phyloP scores from a whole-genome alignment of 192 early-diverging fungal genomes.

The Entophlyctis helioformis region DNA sequence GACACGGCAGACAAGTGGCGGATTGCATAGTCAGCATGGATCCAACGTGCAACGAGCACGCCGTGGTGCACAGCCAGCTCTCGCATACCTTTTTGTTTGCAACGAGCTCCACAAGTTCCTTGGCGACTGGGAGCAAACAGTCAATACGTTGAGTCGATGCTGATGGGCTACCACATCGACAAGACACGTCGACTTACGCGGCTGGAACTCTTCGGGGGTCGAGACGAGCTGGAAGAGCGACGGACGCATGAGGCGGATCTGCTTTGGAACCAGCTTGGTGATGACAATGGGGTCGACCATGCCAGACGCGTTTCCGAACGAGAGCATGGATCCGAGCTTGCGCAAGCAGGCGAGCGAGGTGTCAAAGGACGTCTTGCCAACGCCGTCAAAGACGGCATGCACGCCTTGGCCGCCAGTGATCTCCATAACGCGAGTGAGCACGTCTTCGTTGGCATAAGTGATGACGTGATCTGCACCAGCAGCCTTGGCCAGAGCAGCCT shows the following conservation, averaged over 20 bases:
- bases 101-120: slow-evolving; percentile 49
- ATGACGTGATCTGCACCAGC: slow-evolving; percentile 64
- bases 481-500: slow-evolving; percentile 44
- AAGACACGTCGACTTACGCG: slow-evolving; percentile 18
- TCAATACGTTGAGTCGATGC: background rate
- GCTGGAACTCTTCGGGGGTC: slow-evolving; percentile 54
- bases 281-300: slow-evolving; percentile 42
- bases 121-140: slow-evolving; percentile 16
- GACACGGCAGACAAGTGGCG: too few relatives aligned
- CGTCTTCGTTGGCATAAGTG: slow-evolving; percentile 55
- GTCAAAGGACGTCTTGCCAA: slow-evolving; percentile 84
- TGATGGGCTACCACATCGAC: background rate
- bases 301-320: slow-evolving; percentile 85
- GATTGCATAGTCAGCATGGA: too few relatives aligned
- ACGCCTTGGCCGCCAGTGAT: slow-evolving; percentile 62
- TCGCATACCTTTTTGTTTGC: slow-evolving; percentile 18
- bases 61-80: background rate
- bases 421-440: slow-evolving; percentile 52
- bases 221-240: slow-evolving; percentile 58
- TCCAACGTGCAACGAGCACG: background rate
- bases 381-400: slow-evolving; percentile 75
- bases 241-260: slow-evolving; percentile 63
- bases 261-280: slow-evolving; percentile 50
- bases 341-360: slow-evolving; percentile 50
- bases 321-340: slow-evolving; percentile 58